Conservation (phyloP, 2,329 filamentous ascomycete species). For the Dactylellina haptotyla region DNA sequence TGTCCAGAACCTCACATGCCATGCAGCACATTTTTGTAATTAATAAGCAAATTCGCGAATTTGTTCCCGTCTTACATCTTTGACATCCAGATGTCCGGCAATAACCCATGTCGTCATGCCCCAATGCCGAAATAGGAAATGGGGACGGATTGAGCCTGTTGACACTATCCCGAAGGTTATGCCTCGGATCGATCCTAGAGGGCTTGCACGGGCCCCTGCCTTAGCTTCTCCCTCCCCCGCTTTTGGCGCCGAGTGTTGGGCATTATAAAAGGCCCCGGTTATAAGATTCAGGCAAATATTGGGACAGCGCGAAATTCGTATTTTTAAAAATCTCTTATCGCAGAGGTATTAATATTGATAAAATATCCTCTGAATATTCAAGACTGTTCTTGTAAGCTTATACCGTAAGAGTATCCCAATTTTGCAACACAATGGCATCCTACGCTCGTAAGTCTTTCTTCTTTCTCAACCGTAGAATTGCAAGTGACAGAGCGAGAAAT, state of each 20-base stretch:
- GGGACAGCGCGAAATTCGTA: not conserved
- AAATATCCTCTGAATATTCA: too few species aligned
- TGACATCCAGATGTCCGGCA: too few species aligned
- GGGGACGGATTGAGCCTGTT: not conserved
- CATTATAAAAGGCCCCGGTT: not conserved
- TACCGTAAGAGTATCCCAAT: not conserved
- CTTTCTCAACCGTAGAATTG: not conserved
- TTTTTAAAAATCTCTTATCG: not conserved
- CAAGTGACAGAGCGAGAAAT: not conserved
- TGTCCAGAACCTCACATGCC: too few species aligned
- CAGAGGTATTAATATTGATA: too few species aligned
- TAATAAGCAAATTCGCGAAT: not conserved
- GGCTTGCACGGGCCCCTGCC: not conserved
- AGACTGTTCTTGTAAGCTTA: not conserved
- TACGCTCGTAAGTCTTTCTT: conserved; percentile 15
- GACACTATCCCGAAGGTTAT: not conserved
- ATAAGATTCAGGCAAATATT: not conserved
- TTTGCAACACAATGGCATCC: conserved; percentile 13
- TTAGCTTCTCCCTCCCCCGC: not conserved
- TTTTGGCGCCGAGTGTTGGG: too few species aligned
- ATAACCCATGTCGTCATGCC: too few species aligned
- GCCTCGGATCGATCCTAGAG: not conserved
- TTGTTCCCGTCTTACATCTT: too few species aligned
- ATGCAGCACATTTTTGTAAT: not conserved
- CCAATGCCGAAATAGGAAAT: not conserved